These are phyloP conservation scores for Vanderwaltozyma yarrowii DNA, from an alignment of 805 yeast genomes.

Conservation along the genomic window DNA sequence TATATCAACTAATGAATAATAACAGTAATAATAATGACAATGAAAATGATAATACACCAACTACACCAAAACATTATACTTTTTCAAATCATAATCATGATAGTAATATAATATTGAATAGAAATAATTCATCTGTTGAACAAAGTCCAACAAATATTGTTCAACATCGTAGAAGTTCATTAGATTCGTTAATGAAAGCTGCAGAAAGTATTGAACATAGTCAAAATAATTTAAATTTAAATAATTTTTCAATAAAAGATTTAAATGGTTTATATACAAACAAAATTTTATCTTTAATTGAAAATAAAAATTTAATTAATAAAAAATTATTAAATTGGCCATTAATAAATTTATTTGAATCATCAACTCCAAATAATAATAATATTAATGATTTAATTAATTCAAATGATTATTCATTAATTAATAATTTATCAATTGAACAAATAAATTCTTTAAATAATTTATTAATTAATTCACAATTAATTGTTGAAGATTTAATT, in stretches of 20 bases:
- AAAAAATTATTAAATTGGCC: neutral
- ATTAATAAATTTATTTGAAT: neutral
- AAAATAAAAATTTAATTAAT: neutral
- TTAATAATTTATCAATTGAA: neutral
- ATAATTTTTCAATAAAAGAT: neutral
- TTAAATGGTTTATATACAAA: neutral
- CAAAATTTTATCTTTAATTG: neutral
- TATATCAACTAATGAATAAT: no score
- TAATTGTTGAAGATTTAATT: neutral
- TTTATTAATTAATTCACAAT: neutral
- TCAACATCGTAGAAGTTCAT: constrained; percentile 7
- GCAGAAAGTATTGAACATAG: constrained; percentile 12
- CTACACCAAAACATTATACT: no score
- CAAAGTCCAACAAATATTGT: neutral
- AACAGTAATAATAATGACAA: neutral
- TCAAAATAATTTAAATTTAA: neutral
- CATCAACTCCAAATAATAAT: neutral
- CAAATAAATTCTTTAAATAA: no score
- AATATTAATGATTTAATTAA: neutral
- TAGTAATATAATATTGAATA: no score
- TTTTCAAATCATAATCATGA: no score
- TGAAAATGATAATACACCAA: neutral
- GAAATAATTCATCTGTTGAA: no score
- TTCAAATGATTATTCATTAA: neutral
- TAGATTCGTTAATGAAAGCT: constrained; percentile 20